phyloP scores from a whole-genome alignment of 1,284 basidiomycete genomes.

The Takashimella tepidaria region DNA sequence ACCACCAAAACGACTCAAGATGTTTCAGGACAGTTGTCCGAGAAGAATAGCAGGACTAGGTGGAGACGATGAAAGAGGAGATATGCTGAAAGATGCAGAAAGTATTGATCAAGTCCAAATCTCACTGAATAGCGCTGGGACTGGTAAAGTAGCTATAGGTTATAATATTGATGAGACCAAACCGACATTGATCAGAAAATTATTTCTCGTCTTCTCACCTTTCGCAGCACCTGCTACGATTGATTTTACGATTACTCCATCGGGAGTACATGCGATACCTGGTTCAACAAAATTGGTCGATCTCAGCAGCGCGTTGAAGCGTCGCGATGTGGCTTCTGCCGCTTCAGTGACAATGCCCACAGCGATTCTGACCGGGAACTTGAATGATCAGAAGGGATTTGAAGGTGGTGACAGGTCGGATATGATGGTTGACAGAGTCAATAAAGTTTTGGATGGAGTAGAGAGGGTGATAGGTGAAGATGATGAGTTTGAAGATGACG shows the following conservation, averaged over 20 bases:
- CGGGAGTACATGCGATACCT: conserved; percentile 52
- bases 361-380: neutral
- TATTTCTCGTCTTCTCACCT: conserved; percentile 67
- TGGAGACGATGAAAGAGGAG: conserved; percentile 7
- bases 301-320: conserved; percentile 13
- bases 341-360: neutral
- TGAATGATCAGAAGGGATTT: neutral
- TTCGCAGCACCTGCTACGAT: conserved; percentile 56
- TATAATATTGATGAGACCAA: conserved; percentile 19
- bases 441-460: neutral
- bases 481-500: conserved; percentile 1
- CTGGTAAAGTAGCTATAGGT: neutral
- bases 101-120: neutral
- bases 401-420: neutral
- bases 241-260: conserved; percentile 64
- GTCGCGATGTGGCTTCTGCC: conserved; percentile 3
- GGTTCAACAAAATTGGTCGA: conserved; percentile 21
- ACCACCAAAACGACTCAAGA: neutral
- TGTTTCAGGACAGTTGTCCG: too few relatives aligned
- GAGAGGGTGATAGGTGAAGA: neutral
- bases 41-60: too few relatives aligned
- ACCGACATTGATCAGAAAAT: conserved; percentile 46
- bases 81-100: neutral
- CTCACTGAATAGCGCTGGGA: neutral
- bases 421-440: neutral